A percentile compares a stretch with the other conserved stretches of the same genome.
These are phyloP conservation scores for Kodamaea ohmeri DNA, from an alignment of 1,139 yeast genomes.

Conservation along the genomic window DNA sequence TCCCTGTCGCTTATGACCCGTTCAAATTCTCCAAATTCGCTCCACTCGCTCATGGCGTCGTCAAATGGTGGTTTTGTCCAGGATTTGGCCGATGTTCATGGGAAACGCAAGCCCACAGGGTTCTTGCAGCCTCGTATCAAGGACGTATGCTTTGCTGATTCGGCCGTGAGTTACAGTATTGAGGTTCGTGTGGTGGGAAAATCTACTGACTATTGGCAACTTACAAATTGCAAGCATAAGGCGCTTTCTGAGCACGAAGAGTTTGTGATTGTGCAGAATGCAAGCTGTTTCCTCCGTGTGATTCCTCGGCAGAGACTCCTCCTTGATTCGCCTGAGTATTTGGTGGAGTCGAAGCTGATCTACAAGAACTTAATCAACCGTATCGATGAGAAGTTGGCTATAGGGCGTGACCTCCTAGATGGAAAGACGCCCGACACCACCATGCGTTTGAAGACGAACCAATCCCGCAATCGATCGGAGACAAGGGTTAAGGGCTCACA, in stretches of 20 bases:
- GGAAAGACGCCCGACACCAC: conserved; percentile 7
- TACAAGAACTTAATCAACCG: conserved; percentile 18
- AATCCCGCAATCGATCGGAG: not conserved
- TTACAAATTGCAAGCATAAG: conserved; percentile 13
- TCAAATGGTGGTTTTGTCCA: not conserved
- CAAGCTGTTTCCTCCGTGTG: conserved; percentile 23
- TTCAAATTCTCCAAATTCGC: not conserved
- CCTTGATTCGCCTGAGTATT: conserved; percentile 17
- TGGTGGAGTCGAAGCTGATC: conserved; percentile 15
- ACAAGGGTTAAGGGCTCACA: not conserved
- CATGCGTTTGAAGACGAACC: conserved; percentile 6
- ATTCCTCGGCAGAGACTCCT: conserved; percentile 19
- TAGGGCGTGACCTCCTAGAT: conserved; percentile 15
- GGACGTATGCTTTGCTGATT: conserved; percentile 33
- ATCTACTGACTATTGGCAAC: conserved; percentile 23
- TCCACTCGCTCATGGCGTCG: not conserved
- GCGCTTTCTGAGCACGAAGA: conserved; percentile 20
- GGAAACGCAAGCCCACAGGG: conserved; percentile 10
- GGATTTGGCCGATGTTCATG: conserved; percentile 2
- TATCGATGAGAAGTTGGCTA: conserved; percentile 18
- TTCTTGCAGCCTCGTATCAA: conserved; percentile 22
- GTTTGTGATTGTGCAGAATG: conserved; percentile 24
- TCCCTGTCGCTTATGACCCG: too few species aligned
- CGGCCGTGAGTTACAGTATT: conserved; percentile 35
- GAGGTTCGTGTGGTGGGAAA: conserved; percentile 38